Conservation (phyloP, 2,329 filamentous ascomycete genomes). For the Colletotrichum sp. region DNA sequence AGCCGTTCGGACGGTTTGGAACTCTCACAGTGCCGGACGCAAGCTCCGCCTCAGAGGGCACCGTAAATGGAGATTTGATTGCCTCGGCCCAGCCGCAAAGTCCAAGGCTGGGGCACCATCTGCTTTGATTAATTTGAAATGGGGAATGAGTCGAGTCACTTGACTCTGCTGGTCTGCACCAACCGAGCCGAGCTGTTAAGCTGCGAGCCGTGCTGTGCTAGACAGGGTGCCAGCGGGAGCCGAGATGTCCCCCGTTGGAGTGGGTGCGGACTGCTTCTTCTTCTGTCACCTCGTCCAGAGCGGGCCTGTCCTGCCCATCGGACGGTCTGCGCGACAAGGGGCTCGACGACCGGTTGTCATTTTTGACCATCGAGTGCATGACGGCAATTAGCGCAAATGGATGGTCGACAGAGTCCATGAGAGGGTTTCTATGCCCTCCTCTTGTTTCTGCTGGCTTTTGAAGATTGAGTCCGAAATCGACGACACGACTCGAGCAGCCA, state of each 20-base stretch:
- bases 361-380: not conserved
- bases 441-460: not conserved
- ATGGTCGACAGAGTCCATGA: not conserved
- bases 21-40: not conserved
- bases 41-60: not conserved
- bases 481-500: not conserved
- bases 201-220: not conserved
- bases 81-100: not conserved
- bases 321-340: not conserved
- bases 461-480: not conserved
- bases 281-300: not conserved
- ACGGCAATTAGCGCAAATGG: not conserved
- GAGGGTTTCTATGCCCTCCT: not conserved
- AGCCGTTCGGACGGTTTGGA: constrained; percentile 1
- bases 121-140: not conserved
- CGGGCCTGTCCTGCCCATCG: not conserved
- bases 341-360: not conserved
- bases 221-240: not conserved
- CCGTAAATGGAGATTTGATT: not conserved
- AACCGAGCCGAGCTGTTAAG: not conserved
- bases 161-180: not conserved
- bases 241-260: not conserved
- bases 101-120: not conserved
- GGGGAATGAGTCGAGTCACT: constrained; percentile 2
- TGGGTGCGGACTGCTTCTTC: not conserved